Evolutionary conservation across 2,329 filamentous ascomycete species (phyloP).

Genomic region (Aspergillus pseudoviridinutans): DNA sequence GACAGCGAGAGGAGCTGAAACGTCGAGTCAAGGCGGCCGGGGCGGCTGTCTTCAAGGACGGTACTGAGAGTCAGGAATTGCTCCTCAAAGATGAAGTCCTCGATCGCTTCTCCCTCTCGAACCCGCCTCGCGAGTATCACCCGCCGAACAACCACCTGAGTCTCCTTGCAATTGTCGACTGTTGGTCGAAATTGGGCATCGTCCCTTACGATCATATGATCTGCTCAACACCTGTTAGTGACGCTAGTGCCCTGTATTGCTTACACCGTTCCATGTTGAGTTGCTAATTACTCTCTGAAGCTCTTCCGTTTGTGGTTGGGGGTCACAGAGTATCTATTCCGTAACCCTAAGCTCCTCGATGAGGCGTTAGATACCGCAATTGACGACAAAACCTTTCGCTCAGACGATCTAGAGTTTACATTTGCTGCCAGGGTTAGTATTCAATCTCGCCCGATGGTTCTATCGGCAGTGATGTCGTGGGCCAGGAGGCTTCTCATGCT

Average conservation of each 20-base stretch:
- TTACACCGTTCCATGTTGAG: not conserved
- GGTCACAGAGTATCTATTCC: conserved; percentile 94
- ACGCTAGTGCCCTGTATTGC: not conserved
- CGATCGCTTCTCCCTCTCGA: conserved; percentile 81
- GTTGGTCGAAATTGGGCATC: conserved; percentile 90
- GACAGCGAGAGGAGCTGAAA: conserved; percentile 70
- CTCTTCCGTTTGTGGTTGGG: conserved; percentile 95
- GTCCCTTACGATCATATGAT: conserved; percentile 99
- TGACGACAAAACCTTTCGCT: conserved; percentile 86
- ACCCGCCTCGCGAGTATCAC: conserved; percentile 61
- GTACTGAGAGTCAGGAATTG: conserved; percentile 56
- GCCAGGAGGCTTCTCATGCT: not conserved
- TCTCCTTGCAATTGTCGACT: conserved; percentile 94
- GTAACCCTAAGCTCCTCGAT: conserved; percentile 73
- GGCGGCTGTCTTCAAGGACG: conserved; percentile 60
- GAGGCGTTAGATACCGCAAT: conserved; percentile 82
- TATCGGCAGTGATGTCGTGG: not conserved
- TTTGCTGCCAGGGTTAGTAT: conserved; percentile 73
- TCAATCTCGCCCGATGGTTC: not conserved
- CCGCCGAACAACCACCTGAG: conserved; percentile 87
- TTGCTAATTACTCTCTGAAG: conserved; percentile 27
- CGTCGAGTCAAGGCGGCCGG: conserved; percentile 75
- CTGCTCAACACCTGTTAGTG: conserved; percentile 79
- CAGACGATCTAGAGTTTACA: conserved; percentile 94
- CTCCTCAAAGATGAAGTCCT: conserved; percentile 76